Evolutionary conservation across 495 filamentous ascomycete genomes (phyloP).

Genomic region (Elasticomyces elasticus): DNA sequence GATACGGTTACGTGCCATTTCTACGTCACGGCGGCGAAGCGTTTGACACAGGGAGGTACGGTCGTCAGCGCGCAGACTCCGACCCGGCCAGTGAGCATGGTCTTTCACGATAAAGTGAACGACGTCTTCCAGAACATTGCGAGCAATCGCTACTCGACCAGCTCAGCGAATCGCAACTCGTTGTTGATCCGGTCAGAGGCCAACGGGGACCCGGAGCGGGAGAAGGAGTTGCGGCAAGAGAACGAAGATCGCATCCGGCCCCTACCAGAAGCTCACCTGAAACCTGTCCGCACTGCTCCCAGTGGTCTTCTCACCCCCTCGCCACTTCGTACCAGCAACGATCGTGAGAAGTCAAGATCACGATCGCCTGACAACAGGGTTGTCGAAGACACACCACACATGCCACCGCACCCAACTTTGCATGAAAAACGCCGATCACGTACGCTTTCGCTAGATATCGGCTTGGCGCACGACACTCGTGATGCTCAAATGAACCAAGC

Average conservation of each 20-base stretch:
- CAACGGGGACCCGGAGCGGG: conserved; percentile 63
- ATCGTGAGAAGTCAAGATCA: conserved; percentile 1
- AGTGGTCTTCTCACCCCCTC: conserved; percentile 13
- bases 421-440: conserved; percentile 26
- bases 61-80: conserved; percentile 40
- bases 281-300: conserved; percentile 27
- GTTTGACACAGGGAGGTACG: conserved; percentile 34
- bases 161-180: conserved; percentile 48
- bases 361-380: conserved; percentile 6
- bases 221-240: conserved; percentile 71
- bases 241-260: conserved; percentile 77
- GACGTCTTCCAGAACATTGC: conserved; percentile 71
- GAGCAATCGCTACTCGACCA: conserved; percentile 44
- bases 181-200: conserved; percentile 73
- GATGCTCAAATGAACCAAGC: not conserved
- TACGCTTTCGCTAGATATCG: conserved; percentile 30
- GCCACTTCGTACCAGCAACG: conserved; percentile 4
- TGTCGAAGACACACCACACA: conserved; percentile 10
- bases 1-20: conserved; percentile 86
- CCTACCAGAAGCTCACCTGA: conserved; percentile 49
- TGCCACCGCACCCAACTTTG: conserved; percentile 17
- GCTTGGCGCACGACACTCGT: conserved; percentile 11
- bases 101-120: conserved; percentile 75
- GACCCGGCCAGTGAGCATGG: conserved; percentile 50
- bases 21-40: conserved; percentile 71